Percentiles rank a stretch among this genome's conserved stretches.
Conservation (phyloP, 2,329 filamentous ascomycete genomes). For the Clonostachys solani region DNA sequence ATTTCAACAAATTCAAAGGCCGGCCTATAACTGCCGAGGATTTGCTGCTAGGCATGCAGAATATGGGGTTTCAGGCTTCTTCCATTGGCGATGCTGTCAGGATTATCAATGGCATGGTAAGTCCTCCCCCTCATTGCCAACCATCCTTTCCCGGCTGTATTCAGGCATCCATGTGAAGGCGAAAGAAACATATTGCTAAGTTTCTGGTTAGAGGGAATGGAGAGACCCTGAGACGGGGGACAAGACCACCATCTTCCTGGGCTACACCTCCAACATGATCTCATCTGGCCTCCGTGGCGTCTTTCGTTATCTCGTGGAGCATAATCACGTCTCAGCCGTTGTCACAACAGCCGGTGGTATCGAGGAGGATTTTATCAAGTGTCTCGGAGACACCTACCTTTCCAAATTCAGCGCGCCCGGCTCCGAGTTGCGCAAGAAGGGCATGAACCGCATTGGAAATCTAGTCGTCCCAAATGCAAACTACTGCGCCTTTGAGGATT, state of each 20-base stretch:
- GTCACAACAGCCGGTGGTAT: conserved; percentile 94
- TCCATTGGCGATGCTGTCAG: conserved; percentile 82
- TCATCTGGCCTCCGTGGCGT: conserved; percentile 92
- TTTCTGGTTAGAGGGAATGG: conserved; percentile 59
- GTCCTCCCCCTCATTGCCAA: conserved; percentile 8
- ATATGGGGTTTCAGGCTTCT: conserved; percentile 72
- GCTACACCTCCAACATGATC: conserved; percentile 96
- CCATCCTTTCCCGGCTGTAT: too few species aligned
- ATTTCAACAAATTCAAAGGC: conserved; percentile 77
- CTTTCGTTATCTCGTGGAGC: conserved; percentile 86
- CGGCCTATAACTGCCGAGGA: conserved; percentile 79
- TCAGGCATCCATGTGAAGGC: too few species aligned
- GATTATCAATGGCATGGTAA: conserved; percentile 95
- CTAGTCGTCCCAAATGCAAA: conserved; percentile 94
- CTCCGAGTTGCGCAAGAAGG: conserved; percentile 73
- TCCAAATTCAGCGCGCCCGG: conserved; percentile 78
- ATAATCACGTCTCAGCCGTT: conserved; percentile 87
- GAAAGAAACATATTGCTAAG: conserved; percentile 2
- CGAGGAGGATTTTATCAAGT: conserved; percentile 98
- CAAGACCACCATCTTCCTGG: conserved; percentile 89
- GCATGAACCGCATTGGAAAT: conserved; percentile 94
- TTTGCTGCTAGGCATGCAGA: conserved; percentile 73
- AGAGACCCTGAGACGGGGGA: conserved; percentile 73
- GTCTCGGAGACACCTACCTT: conserved; percentile 89
- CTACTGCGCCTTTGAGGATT: conserved; percentile 95